These are phyloP conservation scores for Isochrysis galbana DNA, from an alignment of 78 protist genomes.

Conservation along the genomic window DNA sequence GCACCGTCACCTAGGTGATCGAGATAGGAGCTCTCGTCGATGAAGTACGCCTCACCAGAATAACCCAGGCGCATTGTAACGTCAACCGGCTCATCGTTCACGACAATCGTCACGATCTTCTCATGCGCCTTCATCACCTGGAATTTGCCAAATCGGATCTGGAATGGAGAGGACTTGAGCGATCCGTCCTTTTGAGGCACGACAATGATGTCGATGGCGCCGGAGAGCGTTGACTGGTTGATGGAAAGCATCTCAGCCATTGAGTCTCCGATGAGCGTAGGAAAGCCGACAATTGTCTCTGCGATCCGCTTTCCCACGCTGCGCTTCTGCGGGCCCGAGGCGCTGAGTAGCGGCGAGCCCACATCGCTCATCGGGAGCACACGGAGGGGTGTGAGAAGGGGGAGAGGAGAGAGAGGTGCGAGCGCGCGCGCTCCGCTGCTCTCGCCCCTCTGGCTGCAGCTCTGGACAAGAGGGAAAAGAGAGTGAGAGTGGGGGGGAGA, in stretches of 20 bases:
- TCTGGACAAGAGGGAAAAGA: too few relatives aligned
- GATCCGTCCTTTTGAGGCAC: slow-evolving; percentile 68
- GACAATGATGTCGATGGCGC: slow-evolving; percentile 85
- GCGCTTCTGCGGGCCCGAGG: not conserved
- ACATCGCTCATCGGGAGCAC: too few relatives aligned
- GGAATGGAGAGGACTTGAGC: slow-evolving; percentile 79
- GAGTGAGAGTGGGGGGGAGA: too few relatives aligned
- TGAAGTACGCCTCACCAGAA: slow-evolving; percentile 87
- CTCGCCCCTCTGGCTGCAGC: too few relatives aligned
- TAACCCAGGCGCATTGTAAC: slow-evolving; percentile 59
- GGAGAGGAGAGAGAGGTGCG: too few relatives aligned
- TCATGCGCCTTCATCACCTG: slow-evolving; percentile 62
- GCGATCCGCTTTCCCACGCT: not conserved
- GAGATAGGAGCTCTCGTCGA: slow-evolving; percentile 2
- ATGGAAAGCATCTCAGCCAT: slow-evolving; percentile 8
- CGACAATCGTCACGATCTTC: slow-evolving; percentile 63
- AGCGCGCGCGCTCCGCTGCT: too few relatives aligned
- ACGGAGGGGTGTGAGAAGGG: too few relatives aligned
- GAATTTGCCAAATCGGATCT: slow-evolving; percentile 67
- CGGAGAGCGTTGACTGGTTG: slow-evolving; percentile 82
- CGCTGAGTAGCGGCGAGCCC: not conserved
- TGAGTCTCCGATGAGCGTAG: not conserved
- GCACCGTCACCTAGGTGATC: too few relatives aligned
- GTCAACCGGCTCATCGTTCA: slow-evolving; percentile 65
- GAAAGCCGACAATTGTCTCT: not conserved